Base-by-base conservation (phyloP, 1,284 basidiomycete species). In the Vanrija pseudolonga region DNA sequence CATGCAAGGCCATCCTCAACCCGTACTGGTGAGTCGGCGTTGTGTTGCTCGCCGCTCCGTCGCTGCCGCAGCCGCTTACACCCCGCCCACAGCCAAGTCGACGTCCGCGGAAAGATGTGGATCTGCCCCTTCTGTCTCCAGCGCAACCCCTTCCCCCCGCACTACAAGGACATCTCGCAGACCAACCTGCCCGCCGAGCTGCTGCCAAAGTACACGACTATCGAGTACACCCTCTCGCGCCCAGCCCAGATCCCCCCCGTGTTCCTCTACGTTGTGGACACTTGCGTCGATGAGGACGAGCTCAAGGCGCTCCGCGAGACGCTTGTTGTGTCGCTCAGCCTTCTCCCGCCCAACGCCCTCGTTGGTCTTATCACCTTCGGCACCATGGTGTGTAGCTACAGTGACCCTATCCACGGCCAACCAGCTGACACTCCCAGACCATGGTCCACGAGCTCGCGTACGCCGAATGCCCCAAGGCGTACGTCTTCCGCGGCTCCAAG, bases 361-460 rank as follows among this genome's bases (percentile, higher is more conserved):
- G 93, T 98, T 56, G 95, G 95, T 47, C 80, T 98, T 52, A 90
- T 98, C 76, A 98, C 95, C 2, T 98, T 82, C 71, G 95, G 95
- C 37, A 98, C 95, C 38, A 98, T 98, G 93, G 91, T 90, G 80
- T 7, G 26, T 26, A 78, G 58, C 64, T 18, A 19, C 17, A 18
- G 15, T 6, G n/a, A n/a, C n/a, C 24, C 12, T 3, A 7, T 18
- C 19, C 11, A 12, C 8, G 12, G 3, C 11, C 9, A 3, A 12
- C 6, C 26, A 22, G 23, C 46, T 53, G 11, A 53, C 47, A 43
- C 15, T 7, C 32, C 8, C 63, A 95, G 91, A 84, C 95, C 7
- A 94, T 97, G 87, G 93, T 99, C 1, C 95, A 99, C 76, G 96
- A 99, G 78, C 88, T 98, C 47, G 93, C 94, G 28, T 98, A 97